Percentiles rank a stretch among this genome's conserved stretches.
phyloP scores from a whole-genome alignment of 768 basidiomycete genomes.

The Strobilomyces dryophilus region DNA sequence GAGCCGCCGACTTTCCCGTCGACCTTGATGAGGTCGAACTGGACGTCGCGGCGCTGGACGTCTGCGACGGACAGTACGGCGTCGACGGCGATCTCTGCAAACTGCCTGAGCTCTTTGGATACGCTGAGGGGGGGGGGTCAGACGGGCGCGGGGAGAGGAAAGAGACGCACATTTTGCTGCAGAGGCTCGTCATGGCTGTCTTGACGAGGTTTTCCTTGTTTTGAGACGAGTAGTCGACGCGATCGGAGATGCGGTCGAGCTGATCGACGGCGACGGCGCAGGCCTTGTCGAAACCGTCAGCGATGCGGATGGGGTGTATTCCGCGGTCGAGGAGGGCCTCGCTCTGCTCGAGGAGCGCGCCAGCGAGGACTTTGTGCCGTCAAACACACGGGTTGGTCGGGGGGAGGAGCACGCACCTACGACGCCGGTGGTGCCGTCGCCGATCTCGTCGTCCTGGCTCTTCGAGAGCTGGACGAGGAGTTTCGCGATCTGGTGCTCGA shows the following conservation, averaged over 20 bases:
- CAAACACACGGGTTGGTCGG: conserved; percentile 1
- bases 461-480: conserved; percentile 94
- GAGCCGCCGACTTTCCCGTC: conserved; percentile 98
- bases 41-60: conserved; percentile 89
- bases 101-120: conserved; percentile 92
- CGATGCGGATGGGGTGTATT: conserved; percentile 97
- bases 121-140: conserved; percentile 54
- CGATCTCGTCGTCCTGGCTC: conserved; percentile 99
- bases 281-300: conserved; percentile 96
- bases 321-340: conserved; percentile 97
- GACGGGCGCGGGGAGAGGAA: neutral
- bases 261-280: conserved; percentile 88
- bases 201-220: conserved; percentile 88
- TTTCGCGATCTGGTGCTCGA: conserved; percentile 99
- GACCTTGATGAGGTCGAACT: conserved; percentile 98
- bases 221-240: conserved; percentile 75
- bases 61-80: conserved; percentile 95
- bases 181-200: conserved; percentile 93
- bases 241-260: conserved; percentile 87
- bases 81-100: conserved; percentile 97
- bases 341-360: conserved; percentile 92
- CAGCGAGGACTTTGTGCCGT: conserved; percentile 75
- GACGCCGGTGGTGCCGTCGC: conserved; percentile 98
- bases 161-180: conserved; percentile 84
- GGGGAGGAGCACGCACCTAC: conserved; percentile 65